A percentile compares a stretch with the other conserved stretches of the same genome.
Evolutionary conservation across 192 early-diverging fungal species (phyloP).

Genomic region (Lobosporangium transversale): DNA sequence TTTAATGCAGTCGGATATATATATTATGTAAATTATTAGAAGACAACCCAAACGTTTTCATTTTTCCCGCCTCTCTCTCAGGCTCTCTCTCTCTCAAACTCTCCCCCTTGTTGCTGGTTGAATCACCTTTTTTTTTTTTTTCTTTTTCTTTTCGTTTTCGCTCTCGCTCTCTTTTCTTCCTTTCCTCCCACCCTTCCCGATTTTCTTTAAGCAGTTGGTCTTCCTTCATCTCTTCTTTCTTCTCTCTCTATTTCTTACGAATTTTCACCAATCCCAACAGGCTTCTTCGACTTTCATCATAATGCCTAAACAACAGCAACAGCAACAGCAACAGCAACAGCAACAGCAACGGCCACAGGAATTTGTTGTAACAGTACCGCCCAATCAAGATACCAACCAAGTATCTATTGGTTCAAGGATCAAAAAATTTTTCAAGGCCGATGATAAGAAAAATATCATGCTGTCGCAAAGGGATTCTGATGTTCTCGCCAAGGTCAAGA

Average conservation of each 20-base stretch:
- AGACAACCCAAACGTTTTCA: background rate
- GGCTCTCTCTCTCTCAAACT: background rate
- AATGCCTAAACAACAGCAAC: background rate
- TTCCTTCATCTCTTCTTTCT: background rate
- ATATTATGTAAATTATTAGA: background rate
- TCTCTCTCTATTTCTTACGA: slow-evolving; percentile 5
- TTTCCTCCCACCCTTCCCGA: background rate
- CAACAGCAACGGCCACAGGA: slow-evolving; percentile 1
- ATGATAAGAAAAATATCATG: slow-evolving; percentile 19
- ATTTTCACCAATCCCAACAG: too few relatives aligned
- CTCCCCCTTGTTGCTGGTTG: background rate
- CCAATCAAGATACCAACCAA: background rate
- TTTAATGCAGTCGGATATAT: background rate
- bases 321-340: background rate
- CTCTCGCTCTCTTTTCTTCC: background rate
- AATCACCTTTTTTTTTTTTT: background rate
- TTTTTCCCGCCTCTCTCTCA: background rate
- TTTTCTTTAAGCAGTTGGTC: background rate
- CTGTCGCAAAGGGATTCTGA: slow-evolving; percentile 27
- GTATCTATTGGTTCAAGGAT: slow-evolving; percentile 4
- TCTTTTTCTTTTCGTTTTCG: background rate
- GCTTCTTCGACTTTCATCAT: too few relatives aligned
- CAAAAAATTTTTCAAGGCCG: slow-evolving; percentile 29
- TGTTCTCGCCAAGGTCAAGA: slow-evolving; percentile 55
- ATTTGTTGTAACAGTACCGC: slow-evolving; percentile 6